A percentile compares a stretch with the other conserved stretches of the same genome.
Evolutionary conservation across 768 basidiomycete genomes (phyloP).

Genomic region (Paxillus ammoniavirescens): DNA sequence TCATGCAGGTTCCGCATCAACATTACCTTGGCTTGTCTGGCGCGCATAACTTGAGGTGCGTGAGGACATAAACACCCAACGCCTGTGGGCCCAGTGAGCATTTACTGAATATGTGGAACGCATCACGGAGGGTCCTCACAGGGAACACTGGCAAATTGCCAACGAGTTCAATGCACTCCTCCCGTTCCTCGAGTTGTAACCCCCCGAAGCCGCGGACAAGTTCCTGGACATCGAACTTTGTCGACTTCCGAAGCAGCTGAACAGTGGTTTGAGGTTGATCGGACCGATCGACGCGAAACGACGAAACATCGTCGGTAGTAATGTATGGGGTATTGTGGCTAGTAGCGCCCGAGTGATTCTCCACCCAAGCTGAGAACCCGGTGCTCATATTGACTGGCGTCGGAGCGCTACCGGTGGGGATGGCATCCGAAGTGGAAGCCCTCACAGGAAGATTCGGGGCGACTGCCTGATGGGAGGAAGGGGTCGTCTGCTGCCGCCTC

Average conservation of each 20-base stretch:
- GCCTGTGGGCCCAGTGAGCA: slow-evolving; percentile 11
- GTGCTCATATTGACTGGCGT: slow-evolving; percentile 6
- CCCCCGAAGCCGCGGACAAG: slow-evolving; percentile 16
- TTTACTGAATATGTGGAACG: neutral
- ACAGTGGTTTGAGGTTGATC: slow-evolving; percentile 23
- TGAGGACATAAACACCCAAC: slow-evolving; percentile 22
- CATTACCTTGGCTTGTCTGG: slow-evolving; percentile 15
- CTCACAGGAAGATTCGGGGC: neutral
- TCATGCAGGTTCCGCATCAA: neutral
- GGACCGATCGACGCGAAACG: slow-evolving; percentile 23
- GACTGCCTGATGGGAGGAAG: neutral
- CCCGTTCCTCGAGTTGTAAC: slow-evolving; percentile 12
- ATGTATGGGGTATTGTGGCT: slow-evolving; percentile 10
- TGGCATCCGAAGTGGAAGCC: slow-evolving; percentile 2
- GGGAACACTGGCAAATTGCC: slow-evolving; percentile 20
- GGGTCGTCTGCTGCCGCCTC: neutral
- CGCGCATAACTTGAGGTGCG: slow-evolving; percentile 25
- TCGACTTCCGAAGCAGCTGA: slow-evolving; percentile 17
- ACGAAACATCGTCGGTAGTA: slow-evolving; percentile 22
- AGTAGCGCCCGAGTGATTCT: slow-evolving; percentile 1
- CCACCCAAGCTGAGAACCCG: slow-evolving; percentile 22
- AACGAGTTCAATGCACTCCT: slow-evolving; percentile 16
- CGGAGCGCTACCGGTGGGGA: neutral
- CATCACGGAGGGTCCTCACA: slow-evolving; percentile 5
- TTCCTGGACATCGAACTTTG: slow-evolving; percentile 19